phyloP scores from a whole-genome alignment of 176 grass and related monocot species.

The Pontederia crassipes region DNA sequence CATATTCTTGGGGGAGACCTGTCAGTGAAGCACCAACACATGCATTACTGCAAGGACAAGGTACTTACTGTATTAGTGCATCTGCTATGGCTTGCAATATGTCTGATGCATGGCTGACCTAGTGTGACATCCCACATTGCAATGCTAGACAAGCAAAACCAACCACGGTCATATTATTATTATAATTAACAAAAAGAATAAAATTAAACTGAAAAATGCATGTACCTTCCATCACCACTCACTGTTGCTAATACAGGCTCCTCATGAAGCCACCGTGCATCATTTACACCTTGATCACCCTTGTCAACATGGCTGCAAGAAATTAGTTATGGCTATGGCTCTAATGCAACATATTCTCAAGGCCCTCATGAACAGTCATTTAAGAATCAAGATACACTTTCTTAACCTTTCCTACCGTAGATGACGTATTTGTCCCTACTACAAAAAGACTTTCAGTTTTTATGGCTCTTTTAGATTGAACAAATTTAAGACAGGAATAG shows the following conservation, averaged over 20 bases:
- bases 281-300: constrained; percentile 78
- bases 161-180: constrained; percentile 6
- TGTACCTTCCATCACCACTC: constrained; percentile 79
- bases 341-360: too few species aligned
- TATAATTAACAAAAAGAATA: constrained; percentile 7
- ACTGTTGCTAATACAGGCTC: constrained; percentile 75
- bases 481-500: too few species aligned
- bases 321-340: background rate
- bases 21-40: background rate
- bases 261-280: constrained; percentile 58
- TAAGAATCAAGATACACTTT: too few species aligned
- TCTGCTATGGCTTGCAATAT: constrained; percentile 61
- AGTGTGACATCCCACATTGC: constrained; percentile 91
- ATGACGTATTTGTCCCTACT: too few species aligned
- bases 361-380: too few species aligned
- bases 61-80: constrained; percentile 66
- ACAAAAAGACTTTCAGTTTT: too few species aligned
- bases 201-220: constrained; percentile 3
- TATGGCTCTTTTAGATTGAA: too few species aligned
- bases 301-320: constrained; percentile 53
- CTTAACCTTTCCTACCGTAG: too few species aligned
- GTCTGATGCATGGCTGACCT: constrained; percentile 69
- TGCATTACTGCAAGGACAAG: constrained; percentile 18
- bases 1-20: background rate
- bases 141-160: constrained; percentile 32